A percentile compares a stretch with the other conserved stretches of the same genome.
These are phyloP conservation scores for Nosema bombycis DNA, from an alignment of 371 early-diverging fungal species.

Conservation along the genomic window DNA sequence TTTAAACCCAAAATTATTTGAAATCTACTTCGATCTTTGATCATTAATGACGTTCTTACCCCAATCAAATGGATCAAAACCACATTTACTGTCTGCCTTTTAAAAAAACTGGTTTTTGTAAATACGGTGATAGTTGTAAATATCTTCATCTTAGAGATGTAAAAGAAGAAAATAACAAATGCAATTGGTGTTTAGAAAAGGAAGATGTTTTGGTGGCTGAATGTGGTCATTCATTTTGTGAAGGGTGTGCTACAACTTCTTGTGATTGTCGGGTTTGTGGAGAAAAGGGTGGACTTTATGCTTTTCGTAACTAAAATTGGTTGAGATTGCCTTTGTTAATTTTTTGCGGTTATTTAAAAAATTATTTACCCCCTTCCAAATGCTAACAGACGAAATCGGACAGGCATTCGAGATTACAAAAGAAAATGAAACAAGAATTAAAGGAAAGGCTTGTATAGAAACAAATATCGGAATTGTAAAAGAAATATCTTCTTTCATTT, in stretches of 20 bases:
- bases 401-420: conserved; percentile 47
- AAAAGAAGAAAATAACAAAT: neutral
- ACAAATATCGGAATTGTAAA: conserved; percentile 89
- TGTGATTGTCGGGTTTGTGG: neutral
- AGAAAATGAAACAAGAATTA: conserved; percentile 21
- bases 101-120: conserved; percentile 56
- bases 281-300: conserved; percentile 8
- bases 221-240: conserved; percentile 14
- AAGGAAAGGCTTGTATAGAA: conserved; percentile 39
- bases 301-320: neutral
- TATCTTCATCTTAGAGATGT: conserved; percentile 44
- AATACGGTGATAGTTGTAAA: conserved; percentile 52
- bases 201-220: neutral
- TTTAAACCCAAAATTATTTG: no score
- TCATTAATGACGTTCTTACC: no score
- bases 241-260: neutral
- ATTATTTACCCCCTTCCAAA: no score
- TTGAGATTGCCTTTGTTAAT: no score
- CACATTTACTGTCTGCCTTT: conserved; percentile 55
- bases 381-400: conserved; percentile 55
- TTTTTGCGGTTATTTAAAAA: no score
- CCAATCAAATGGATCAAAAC: no score
- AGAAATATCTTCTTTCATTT: conserved; percentile 84
- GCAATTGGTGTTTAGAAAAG: neutral
- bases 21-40: no score